Conservation (phyloP, 345 rosid genomes). For the Salix viminalis region DNA sequence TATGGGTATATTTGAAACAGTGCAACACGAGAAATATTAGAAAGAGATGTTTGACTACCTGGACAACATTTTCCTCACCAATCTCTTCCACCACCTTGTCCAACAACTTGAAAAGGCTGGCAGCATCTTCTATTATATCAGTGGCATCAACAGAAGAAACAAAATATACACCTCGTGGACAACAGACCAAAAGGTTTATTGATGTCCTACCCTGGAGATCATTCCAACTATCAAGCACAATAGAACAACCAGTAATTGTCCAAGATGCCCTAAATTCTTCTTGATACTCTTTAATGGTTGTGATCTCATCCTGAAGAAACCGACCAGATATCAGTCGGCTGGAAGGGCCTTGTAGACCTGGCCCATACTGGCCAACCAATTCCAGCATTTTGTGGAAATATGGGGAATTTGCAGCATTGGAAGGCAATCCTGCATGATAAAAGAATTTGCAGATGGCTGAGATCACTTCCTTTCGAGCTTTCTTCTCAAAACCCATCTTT, state of each 20-base stretch:
- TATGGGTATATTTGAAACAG: background rate
- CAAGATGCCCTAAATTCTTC: conserved; percentile 45
- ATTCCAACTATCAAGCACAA: conserved; percentile 50
- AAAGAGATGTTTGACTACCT: conserved; percentile 23
- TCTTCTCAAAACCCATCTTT: conserved; percentile 32
- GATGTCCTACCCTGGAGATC: conserved; percentile 32
- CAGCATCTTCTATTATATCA: conserved; percentile 36
- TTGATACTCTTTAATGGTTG: conserved; percentile 33
- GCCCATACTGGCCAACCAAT: conserved; percentile 56
- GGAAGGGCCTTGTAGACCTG: conserved; percentile 37
- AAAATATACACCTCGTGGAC: conserved; percentile 40
- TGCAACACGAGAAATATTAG: background rate
- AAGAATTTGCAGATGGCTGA: conserved; percentile 58
- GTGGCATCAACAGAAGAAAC: conserved; percentile 46
- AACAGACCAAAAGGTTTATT: conserved; percentile 39
- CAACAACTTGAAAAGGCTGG: conserved; percentile 37
- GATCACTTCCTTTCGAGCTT: conserved; percentile 42
- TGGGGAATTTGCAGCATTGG: conserved; percentile 47
- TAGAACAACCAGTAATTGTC: conserved; percentile 53
- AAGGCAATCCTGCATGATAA: conserved; percentile 58
- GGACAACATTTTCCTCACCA: conserved; percentile 49
- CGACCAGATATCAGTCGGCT: conserved; percentile 44
- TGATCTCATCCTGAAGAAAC: conserved; percentile 50
- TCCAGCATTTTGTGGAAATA: conserved; percentile 59
- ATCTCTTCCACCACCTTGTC: conserved; percentile 48